A percentile compares a stretch with the other conserved stretches of the same genome.
These are phyloP conservation scores for Euphorbia schlechtendalii DNA, from an alignment of 441 rosid species.

Conservation along the genomic window DNA sequence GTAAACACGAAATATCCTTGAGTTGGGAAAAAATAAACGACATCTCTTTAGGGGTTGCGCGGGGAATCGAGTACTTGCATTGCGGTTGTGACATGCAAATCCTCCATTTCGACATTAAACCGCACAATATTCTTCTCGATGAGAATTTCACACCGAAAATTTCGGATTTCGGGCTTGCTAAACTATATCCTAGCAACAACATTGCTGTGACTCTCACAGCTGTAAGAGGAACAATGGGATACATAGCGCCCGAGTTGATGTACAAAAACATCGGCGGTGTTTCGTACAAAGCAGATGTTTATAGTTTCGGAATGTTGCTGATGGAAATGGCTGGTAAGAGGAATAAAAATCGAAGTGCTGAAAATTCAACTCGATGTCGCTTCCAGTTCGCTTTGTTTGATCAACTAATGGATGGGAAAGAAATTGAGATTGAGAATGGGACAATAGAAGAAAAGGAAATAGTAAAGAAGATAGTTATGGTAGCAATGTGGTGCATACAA, in stretches of 20 bases:
- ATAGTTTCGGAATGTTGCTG: constrained; percentile 15
- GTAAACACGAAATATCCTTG: neutral
- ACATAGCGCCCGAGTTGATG: no score
- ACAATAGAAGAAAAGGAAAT: constrained; percentile 27
- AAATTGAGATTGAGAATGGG: neutral
- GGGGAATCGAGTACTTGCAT: constrained; percentile 11
- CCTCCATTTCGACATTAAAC: constrained; percentile 15
- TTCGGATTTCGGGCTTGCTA: constrained; percentile 16
- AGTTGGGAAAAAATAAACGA: constrained; percentile 14
- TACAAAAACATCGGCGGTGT: constrained; percentile 8
- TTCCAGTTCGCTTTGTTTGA: constrained; percentile 5
- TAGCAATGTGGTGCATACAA: constrained; percentile 17
- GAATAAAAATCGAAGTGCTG: neutral
- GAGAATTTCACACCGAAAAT: constrained; percentile 12
- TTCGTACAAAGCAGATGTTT: constrained; percentile 13
- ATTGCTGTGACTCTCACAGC: constrained; percentile 3
- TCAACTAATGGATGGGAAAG: constrained; percentile 8
- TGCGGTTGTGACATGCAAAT: constrained; percentile 16
- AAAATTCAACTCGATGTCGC: constrained; percentile 13
- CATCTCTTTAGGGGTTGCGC: constrained; percentile 12
- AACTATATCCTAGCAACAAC: neutral
- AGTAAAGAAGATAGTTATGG: constrained; percentile 15
- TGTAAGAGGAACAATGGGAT: constrained; percentile 12
- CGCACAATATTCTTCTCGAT: constrained; percentile 8
- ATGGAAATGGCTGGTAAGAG: constrained; percentile 19